Evolutionary conservation across 2,329 filamentous ascomycete species (phyloP), one percentile per base, ranked within the genome.

Genomic region (Penicillium psychrosexuale): DNA sequence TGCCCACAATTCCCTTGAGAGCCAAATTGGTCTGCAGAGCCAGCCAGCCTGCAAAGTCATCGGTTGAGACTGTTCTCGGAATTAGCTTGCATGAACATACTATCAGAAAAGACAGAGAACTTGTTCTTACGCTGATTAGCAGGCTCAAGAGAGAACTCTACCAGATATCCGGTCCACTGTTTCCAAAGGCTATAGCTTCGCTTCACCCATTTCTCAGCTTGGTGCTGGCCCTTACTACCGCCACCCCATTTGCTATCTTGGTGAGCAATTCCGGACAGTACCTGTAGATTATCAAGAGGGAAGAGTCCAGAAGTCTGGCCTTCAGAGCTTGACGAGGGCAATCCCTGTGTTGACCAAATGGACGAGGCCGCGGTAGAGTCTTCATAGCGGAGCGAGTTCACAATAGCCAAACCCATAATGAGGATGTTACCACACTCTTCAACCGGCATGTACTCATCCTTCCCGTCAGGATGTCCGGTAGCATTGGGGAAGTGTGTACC

Each of bases 21-120:
- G 89, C 90, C 22, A 94, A 78, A 66, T 94, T 92, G 2, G 89
- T 92, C 70, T 93, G 89, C 59, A 92, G 85, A 5, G 86, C 82
- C 19, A 91, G 78, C 71, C 86, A 86, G 38, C 90, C 90, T 1
- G 90, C 89, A 69, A 93, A 94, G 67, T 94, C 90, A 66, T 94
- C 90, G 1, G 90, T 94, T 19, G 86, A 91, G 15, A 94, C 80
- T 82, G 52, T 45, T 34, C 50, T 36, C 37, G 15, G 15, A 42
- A 15, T 65, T 33, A 59, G 58, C 47, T 27, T 27, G 3, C 1
- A 34, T 46, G 6, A 8, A 3, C 11, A 19, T 17, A 9, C 11
- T 17, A 38, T 36, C 22, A 39, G 3, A 46, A 40, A 36, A 28
- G 11, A 27, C 11, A 30, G 5, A 3, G 51, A 5, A 61, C 13